A percentile compares a stretch with the other conserved stretches of the same genome.
phyloP scores from a whole-genome alignment of 306 rosid genomes.

The Urtica urens region DNA sequence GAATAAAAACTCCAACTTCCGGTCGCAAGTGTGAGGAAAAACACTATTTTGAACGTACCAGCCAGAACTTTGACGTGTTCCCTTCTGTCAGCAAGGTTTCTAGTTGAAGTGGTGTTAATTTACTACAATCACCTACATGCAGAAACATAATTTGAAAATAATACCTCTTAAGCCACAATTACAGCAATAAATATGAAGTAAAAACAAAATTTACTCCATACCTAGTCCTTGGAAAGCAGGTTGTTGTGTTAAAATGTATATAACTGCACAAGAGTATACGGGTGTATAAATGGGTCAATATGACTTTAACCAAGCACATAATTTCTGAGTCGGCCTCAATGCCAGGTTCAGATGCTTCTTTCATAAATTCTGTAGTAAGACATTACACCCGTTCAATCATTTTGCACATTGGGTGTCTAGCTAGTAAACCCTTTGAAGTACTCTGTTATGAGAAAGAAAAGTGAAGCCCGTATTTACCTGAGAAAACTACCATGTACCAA shows the following conservation, averaged over 20 bases:
- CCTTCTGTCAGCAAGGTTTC: slow-evolving; percentile 85
- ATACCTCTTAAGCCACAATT: not conserved
- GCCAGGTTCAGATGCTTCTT: not conserved
- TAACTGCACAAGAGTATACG: slow-evolving; percentile 36
- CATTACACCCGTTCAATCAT: not conserved
- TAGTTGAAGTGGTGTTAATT: slow-evolving; percentile 80
- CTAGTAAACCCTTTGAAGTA: not conserved
- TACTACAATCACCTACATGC: slow-evolving; percentile 52
- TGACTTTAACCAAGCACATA: slow-evolving; percentile 4
- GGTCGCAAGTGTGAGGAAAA: not conserved
- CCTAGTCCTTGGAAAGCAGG: slow-evolving; percentile 68
- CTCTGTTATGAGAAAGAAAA: not conserved
- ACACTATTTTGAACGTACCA: slow-evolving; percentile 43
- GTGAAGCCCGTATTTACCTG: slow-evolving; percentile 40
- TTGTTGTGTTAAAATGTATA: slow-evolving; percentile 66
- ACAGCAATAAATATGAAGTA: not conserved
- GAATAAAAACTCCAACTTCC: not conserved
- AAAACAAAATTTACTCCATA: slow-evolving; percentile 9
- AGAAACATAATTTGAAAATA: slow-evolving; percentile 10
- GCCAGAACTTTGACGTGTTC: slow-evolving; percentile 64
- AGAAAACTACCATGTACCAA: slow-evolving; percentile 56
- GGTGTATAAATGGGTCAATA: slow-evolving; percentile 3
- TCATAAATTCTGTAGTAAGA: slow-evolving; percentile 5
- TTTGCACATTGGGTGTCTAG: not conserved
- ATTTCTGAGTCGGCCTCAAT: slow-evolving; percentile 12